Conservation (phyloP, 345 rosid species). For the Iberis pinnata region DNA sequence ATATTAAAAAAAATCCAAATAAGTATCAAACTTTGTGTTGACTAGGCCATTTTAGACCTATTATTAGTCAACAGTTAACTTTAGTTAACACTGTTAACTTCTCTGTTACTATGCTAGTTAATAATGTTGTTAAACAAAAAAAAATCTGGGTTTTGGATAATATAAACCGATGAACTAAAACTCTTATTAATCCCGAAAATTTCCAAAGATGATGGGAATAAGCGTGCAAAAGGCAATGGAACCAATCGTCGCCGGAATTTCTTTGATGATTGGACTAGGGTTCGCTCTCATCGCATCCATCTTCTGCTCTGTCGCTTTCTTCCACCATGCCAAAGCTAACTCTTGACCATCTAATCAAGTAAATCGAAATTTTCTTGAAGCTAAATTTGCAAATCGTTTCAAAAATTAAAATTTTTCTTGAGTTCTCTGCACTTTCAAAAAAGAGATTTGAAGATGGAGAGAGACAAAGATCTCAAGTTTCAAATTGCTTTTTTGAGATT, state of each 20-base stretch:
- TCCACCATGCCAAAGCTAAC: constrained; percentile 44
- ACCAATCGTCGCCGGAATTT: constrained; percentile 59
- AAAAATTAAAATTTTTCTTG: neutral
- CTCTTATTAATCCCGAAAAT: too few species aligned
- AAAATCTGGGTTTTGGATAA: too few species aligned
- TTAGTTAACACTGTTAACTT: too few species aligned
- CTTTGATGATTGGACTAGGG: constrained; percentile 59
- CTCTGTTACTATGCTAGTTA: too few species aligned
- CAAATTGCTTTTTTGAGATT: too few species aligned
- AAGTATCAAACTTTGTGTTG: too few species aligned
- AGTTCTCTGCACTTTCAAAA: neutral
- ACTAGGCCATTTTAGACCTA: too few species aligned
- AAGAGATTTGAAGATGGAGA: neutral
- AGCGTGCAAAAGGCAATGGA: constrained; percentile 48
- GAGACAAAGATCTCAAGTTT: neutral
- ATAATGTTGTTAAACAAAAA: too few species aligned
- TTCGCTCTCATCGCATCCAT: constrained; percentile 53
- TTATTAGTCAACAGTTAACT: too few species aligned
- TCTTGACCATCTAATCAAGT: constrained; percentile 26
- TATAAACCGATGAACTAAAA: too few species aligned
- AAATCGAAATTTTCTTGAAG: neutral
- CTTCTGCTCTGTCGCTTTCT: constrained; percentile 68
- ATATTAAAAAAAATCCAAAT: too few species aligned
- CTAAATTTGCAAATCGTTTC: neutral
- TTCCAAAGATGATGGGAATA: constrained; percentile 23